phyloP scores from a whole-genome alignment of 177 flowering plant species.

The Telopea speciosissima region DNA sequence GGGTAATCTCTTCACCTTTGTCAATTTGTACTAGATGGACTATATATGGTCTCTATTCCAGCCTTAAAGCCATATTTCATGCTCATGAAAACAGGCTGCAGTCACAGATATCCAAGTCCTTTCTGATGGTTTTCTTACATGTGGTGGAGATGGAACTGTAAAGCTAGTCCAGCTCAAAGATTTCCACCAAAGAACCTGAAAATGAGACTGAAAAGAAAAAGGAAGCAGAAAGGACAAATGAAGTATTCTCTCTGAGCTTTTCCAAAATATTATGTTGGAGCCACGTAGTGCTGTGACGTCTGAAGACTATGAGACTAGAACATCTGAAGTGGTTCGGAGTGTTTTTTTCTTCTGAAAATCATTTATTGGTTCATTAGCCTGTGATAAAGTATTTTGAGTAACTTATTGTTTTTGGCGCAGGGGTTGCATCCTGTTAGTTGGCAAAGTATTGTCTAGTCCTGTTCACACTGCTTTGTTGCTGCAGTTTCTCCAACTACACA shows the following conservation, averaged over 20 bases:
- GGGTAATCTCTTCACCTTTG: constrained; percentile 36
- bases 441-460: constrained; percentile 3
- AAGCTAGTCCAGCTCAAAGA: constrained; percentile 51
- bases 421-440: neutral
- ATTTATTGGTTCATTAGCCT: neutral
- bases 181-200: constrained; percentile 8
- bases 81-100: constrained; percentile 52
- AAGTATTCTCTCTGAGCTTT: neutral
- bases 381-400: neutral
- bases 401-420: neutral
- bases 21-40: neutral
- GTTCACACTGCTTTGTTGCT: neutral
- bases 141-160: constrained; percentile 93
- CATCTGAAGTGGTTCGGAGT: neutral
- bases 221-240: neutral
- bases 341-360: neutral
- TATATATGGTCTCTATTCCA: neutral
- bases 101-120: constrained; percentile 83
- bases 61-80: constrained; percentile 4
- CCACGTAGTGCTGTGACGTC: neutral
- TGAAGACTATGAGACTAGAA: neutral
- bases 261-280: neutral
- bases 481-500: neutral
- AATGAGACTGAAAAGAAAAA: neutral
- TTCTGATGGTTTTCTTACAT: constrained; percentile 73